phyloP scores from a whole-genome alignment of 2,329 filamentous ascomycete genomes.

The Endoconidiophora polonica region DNA sequence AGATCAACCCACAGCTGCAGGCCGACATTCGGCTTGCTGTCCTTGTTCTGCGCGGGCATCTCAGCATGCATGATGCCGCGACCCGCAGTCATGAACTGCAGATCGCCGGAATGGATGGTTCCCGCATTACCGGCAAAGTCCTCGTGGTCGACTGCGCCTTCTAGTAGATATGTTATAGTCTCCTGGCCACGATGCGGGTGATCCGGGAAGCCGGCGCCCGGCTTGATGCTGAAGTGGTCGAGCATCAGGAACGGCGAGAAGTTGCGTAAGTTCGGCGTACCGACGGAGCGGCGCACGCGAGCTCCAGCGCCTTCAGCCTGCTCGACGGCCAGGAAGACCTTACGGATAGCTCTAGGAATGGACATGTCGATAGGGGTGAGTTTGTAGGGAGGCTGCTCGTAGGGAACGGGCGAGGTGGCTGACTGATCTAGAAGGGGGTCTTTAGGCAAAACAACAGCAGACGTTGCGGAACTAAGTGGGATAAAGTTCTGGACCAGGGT shows the following conservation, averaged over 20 bases:
- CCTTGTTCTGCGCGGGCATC: constrained; percentile 68
- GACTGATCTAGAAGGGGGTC: constrained; percentile 1
- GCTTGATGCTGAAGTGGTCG: constrained; percentile 70
- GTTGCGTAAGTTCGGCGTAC: constrained; percentile 66
- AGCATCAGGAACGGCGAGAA: constrained; percentile 93
- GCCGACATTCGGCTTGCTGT: constrained; percentile 64
- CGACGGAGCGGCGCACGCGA: constrained; percentile 71
- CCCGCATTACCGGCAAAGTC: constrained; percentile 78
- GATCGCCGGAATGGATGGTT: constrained; percentile 69
- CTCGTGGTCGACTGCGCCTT: constrained; percentile 76
- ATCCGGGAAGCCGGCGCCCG: constrained; percentile 78
- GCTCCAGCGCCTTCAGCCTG: constrained; percentile 81
- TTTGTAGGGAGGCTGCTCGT: constrained; percentile 18
- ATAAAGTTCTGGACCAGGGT: background rate
- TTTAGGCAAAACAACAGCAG: constrained; percentile 1
- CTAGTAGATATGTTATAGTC: constrained; percentile 75
- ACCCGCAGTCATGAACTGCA: constrained; percentile 97
- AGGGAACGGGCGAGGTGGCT: no score
- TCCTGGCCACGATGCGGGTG: constrained; percentile 75
- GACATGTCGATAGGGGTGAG: constrained; percentile 36
- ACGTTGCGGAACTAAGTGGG: background rate
- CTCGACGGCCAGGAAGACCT: constrained; percentile 70
- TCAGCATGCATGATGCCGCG: constrained; percentile 86
- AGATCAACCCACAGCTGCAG: constrained; percentile 95
- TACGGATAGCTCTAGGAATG: constrained; percentile 57